Base-by-base conservation (phyloP, 495 filamentous ascomycete genomes). In the Cercophora samala region DNA sequence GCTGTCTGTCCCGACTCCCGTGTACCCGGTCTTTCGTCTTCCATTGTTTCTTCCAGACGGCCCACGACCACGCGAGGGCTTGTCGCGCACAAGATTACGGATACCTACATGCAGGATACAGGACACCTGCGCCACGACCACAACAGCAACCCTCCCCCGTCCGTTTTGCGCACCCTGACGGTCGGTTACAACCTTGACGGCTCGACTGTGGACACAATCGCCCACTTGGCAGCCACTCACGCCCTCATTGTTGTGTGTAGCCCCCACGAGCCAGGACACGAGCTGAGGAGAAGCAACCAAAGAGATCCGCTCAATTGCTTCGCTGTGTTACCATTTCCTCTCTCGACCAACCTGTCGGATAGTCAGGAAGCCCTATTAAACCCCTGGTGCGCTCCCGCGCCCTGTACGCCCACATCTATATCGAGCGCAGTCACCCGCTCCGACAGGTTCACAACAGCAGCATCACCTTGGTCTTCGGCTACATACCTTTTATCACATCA, bases 401-500 rank as follows among this genome's bases (percentile, higher is more conserved):
- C 19, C 5, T 56, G 53, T 56, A 56, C 53, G 53, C 53, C 60
- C 60, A 29, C 46, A 13, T 13, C 60, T 62, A 62, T 62, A 62
- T 62, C 32, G 4, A 23, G 60, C 29, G 25, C 60, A 29, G 60
- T 26, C 32, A 46, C 32, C 60, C 60, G 60, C 29, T 37, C 26
- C 58, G 2, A 18, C 17, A 18, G 17, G 6, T 60, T 60, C 37
- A 46, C 37, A 46, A 13, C 13, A 46, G 37, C 37, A 46, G 13
- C 37, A 11, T 46, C 15, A 46, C 37, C 15, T 46, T 17, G 5
- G 22, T 60, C 22, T 13, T 62, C 25, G 19, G 58, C 5, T 60
- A 25, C 25, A 25, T 21, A 18, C 37, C 17, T n/a, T 62, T 15
- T 51, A 21, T 60, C 15, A 4, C 62, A 64, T 51, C 51, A 74